Conservation (phyloP, 495 filamentous ascomycete species). For the Mycothermus thermophilus region DNA sequence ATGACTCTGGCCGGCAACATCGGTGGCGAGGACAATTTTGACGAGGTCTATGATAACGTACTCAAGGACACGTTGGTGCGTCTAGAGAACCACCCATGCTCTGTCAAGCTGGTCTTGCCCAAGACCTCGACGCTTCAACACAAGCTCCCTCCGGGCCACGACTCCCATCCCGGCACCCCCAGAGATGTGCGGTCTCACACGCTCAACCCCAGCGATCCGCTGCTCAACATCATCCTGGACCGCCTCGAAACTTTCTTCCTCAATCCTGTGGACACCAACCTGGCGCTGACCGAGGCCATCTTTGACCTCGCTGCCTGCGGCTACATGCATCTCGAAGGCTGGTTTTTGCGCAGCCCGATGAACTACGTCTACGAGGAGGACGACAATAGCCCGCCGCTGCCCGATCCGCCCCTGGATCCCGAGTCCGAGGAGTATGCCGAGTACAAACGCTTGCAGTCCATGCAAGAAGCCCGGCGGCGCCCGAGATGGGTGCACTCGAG, state of each 20-base stretch:
- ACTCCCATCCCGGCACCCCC: constrained; percentile 39
- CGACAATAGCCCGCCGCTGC: constrained; percentile 16
- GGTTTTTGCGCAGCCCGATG: constrained; percentile 67
- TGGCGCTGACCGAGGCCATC: constrained; percentile 70
- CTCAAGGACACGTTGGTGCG: constrained; percentile 62
- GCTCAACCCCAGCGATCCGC: constrained; percentile 56
- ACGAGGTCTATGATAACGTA: constrained; percentile 70
- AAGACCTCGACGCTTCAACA: constrained; percentile 38
- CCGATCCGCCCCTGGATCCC: constrained; percentile 19
- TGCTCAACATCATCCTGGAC: constrained; percentile 55
- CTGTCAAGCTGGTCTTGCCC: constrained; percentile 41
- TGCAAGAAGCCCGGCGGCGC: constrained; percentile 35
- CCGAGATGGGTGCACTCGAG: constrained; percentile 34
- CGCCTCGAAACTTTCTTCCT: constrained; percentile 68
- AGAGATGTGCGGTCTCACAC: constrained; percentile 44
- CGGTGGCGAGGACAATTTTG: constrained; percentile 52
- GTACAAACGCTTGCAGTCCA: constrained; percentile 27
- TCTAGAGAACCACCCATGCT: constrained; percentile 73
- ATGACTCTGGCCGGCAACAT: constrained; percentile 60
- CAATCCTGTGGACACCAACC: constrained; percentile 80
- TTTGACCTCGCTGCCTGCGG: constrained; percentile 73
- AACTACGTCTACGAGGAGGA: constrained; percentile 41
- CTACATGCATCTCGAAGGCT: constrained; percentile 69
- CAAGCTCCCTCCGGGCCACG: constrained; percentile 34
- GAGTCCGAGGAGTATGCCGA: constrained; percentile 27